Evolutionary conservation across 2,329 filamentous ascomycete genomes (phyloP), one percentile per base, ranked within the genome.

Genomic region (Colletotrichum truncatum): DNA sequence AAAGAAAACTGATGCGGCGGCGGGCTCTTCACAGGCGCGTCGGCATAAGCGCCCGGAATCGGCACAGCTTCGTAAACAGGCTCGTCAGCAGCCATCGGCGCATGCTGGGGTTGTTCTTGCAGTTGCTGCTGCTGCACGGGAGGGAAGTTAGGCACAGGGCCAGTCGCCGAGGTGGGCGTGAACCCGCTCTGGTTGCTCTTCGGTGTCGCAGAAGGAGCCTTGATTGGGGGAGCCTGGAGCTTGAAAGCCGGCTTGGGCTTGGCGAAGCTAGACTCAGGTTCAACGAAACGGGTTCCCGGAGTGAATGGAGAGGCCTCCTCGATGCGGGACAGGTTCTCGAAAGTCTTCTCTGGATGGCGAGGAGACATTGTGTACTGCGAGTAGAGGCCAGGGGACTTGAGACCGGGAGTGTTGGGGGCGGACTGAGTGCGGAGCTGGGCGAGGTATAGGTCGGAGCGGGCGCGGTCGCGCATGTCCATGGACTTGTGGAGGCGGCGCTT

Each of bases 401-500:
- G 94, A 69, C 94, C 94, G 11, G 95, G 95, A 0, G 95, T 98
- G 84, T 98, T 98, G 71, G 95, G 95, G 5, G 94, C 94, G 25
- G 94, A 97, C 81, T 98, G 94, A 18, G 89, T 83, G 71, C 90
- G 91, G 41, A 94, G 88, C 77, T 93, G 91, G 58, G 91, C 94
- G 68, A 98, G 93, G 84, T 98, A 98, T 69, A 99, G 88, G 77
- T 98, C 94, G 67, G 93, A 95, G 68, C 96, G 92, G 70, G 96
- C 96, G 75, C 93, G 92, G 85, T 99, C 96, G 73, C 96, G 93
- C 76, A 92, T 85, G 77, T 97, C 92, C 96, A 99, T 99, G 68
- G 94, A 94, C 86, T 98, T 98, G 80, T 92, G 90, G 68, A 99
- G 92, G 77, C 92, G 92, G 77, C 93, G 92, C 87, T 98, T 99